Conservation (phyloP, 495 filamentous ascomycete species). For the Hypoxylon lenormandii region DNA sequence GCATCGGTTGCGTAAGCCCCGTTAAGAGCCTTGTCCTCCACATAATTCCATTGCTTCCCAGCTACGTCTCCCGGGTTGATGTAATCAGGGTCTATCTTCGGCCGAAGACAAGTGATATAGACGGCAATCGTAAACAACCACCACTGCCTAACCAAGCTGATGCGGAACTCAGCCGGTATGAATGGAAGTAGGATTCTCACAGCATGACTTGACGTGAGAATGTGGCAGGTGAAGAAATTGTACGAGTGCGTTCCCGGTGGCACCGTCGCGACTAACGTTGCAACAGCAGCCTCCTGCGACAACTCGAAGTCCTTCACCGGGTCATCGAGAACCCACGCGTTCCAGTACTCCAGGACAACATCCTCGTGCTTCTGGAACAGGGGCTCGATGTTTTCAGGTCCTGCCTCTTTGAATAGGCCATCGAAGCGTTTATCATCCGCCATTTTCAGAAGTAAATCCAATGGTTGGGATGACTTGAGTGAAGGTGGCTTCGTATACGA, state of each 20-base stretch:
- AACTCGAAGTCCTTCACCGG: conserved; percentile 78
- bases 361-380: conserved; percentile 77
- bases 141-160: conserved; percentile 82
- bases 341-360: conserved; percentile 85
- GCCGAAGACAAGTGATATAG: conserved; percentile 80
- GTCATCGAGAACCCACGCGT: conserved; percentile 77
- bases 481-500: conserved; percentile 70
- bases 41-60: conserved; percentile 80
- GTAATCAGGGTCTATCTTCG: conserved; percentile 72
- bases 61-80: conserved; percentile 70
- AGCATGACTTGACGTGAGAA: conserved; percentile 86
- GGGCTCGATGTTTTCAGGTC: conserved; percentile 71
- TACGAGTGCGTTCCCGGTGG: conserved; percentile 70
- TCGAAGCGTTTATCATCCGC: conserved; percentile 67
- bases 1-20: conserved; percentile 75
- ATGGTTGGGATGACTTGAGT: conserved; percentile 65
- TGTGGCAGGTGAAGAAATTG: conserved; percentile 86
- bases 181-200: conserved; percentile 84
- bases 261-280: conserved; percentile 74
- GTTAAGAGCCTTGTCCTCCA: conserved; percentile 73
- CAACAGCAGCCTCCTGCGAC: conserved; percentile 79
- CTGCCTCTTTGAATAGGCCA: conserved; percentile 68
- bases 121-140: conserved; percentile 83
- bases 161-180: conserved; percentile 77
- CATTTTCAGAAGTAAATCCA: conserved; percentile 75